Base-by-base conservation (phyloP, 805 yeast genomes). In the Cyberlindnera maclurae region DNA sequence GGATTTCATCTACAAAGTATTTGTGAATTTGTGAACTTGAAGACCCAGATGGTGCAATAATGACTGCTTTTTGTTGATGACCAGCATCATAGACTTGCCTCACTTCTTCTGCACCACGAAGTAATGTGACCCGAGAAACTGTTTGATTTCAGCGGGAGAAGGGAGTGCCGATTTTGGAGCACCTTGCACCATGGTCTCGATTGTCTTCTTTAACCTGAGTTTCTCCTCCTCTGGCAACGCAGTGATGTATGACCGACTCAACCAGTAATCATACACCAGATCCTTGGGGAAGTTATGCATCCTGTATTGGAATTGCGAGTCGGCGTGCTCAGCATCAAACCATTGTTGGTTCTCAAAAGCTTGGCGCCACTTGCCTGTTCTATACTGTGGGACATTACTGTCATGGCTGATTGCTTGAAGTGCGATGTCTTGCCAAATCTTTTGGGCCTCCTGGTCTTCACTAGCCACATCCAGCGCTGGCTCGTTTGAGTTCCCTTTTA, bases 161-260 rank as follows among this genome's bases (percentile, higher is more conserved):
- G 31, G 39, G n/a, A 15, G 16, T 12, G 31, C 16, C 12, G 12
- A 16, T 12, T 12, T 22, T 12, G 30, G 31, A 10, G 30, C 11
- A 64, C 40, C 4, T 45, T 45, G 2, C 16, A 34, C 12, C 22
- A 28, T 16, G 12, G 15, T 6, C 7, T 68, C 59, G 7, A 72
- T 49, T 12, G 59, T 42, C 2, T 46, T 28, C 39, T 63, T 57
- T 29, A 71, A 42, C 15, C 47, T 45, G 2, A 36, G 34, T 50
- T 64, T 63, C 48, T 72, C 66, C 2, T 44, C 58, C 0, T 60
- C 67, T 4, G 62, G 42, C 34, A 73, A 49, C 4, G 61, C 59
- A 1, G 81, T 75, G 36, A 77, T 68, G 48, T 71, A 77, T 35
- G 77, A 69, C 44, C 80, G 61, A 0, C 79, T 68, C 40, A 62